Conservation (phyloP, 2,329 filamentous ascomycete species). For the Aureobasidium sp. region DNA sequence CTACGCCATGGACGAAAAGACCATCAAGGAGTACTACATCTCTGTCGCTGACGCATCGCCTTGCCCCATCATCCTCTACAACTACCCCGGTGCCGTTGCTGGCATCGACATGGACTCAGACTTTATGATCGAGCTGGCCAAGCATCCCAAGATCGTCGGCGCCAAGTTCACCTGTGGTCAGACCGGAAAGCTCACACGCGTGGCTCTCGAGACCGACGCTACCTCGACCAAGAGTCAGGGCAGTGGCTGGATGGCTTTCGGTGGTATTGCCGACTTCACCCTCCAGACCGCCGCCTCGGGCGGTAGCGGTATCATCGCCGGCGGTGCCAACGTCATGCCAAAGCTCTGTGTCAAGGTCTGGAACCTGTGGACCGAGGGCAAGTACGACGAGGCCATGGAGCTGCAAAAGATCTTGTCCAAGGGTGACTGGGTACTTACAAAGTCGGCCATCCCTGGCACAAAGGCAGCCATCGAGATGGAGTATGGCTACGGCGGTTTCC, state of each 20-base stretch:
- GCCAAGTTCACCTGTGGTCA: constrained; percentile 91
- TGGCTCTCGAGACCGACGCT: constrained; percentile 65
- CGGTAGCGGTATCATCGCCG: constrained; percentile 77
- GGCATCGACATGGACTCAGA: constrained; percentile 89
- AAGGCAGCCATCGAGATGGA: constrained; percentile 76
- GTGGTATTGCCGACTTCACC: constrained; percentile 82
- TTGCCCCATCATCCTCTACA: constrained; percentile 78
- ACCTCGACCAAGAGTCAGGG: constrained; percentile 52
- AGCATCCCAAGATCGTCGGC: constrained; percentile 65
- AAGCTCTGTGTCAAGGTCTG: constrained; percentile 74
- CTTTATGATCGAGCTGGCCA: constrained; percentile 73
- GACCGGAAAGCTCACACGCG: constrained; percentile 80
- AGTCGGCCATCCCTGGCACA: constrained; percentile 76
- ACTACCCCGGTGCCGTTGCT: constrained; percentile 80
- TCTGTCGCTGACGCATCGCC: constrained; percentile 69
- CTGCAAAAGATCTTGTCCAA: constrained; percentile 72
- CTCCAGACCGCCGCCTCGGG: constrained; percentile 72
- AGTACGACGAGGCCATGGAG: constrained; percentile 65
- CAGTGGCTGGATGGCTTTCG: constrained; percentile 70
- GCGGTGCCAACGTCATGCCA: constrained; percentile 77
- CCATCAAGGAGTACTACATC: constrained; percentile 66
- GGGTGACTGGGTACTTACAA: constrained; percentile 77
- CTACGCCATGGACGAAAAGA: constrained; percentile 64
- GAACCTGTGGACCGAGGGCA: constrained; percentile 66
- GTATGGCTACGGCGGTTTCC: constrained; percentile 73